Evolutionary conservation across 2,329 filamentous ascomycete genomes (phyloP).

Genomic region (Verticillium tricorpus): DNA sequence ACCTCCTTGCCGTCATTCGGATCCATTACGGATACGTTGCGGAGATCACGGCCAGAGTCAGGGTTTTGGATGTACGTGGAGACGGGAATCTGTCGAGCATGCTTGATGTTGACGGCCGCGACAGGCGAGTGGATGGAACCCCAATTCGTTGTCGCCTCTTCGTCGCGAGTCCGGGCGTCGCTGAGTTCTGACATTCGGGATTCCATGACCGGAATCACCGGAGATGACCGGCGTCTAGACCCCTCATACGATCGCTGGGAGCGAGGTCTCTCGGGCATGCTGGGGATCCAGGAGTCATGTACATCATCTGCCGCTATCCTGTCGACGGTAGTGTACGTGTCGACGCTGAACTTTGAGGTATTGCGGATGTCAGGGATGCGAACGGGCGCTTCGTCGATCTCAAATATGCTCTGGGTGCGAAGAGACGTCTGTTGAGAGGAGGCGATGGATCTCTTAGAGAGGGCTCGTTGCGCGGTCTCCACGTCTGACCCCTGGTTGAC

Average conservation of each 20-base stretch:
- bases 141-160: slow-evolving; percentile 41
- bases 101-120: slow-evolving; percentile 37
- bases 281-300: slow-evolving; percentile 32
- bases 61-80: slow-evolving; percentile 33
- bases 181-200: slow-evolving; percentile 28
- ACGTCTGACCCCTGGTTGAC: slow-evolving; percentile 2
- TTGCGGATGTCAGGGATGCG: slow-evolving; percentile 9
- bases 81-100: slow-evolving; percentile 34
- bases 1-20: slow-evolving; percentile 27
- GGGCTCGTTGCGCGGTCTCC: slow-evolving; percentile 4
- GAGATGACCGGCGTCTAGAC: slow-evolving; percentile 43
- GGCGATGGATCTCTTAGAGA: slow-evolving; percentile 26
- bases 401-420: slow-evolving; percentile 35
- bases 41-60: slow-evolving; percentile 4
- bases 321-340: slow-evolving; percentile 14
- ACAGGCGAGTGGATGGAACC: slow-evolving; percentile 47
- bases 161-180: slow-evolving; percentile 28
- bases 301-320: slow-evolving; percentile 27
- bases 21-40: slow-evolving; percentile 9
- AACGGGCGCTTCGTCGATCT: slow-evolving; percentile 26
- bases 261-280: slow-evolving; percentile 12
- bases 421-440: slow-evolving; percentile 30
- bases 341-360: slow-evolving; percentile 24
- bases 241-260: slow-evolving; percentile 17
- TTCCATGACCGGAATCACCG: slow-evolving; percentile 38